phyloP scores from a whole-genome alignment of 2,329 filamentous ascomycete species.

The Exophiala sideris region DNA sequence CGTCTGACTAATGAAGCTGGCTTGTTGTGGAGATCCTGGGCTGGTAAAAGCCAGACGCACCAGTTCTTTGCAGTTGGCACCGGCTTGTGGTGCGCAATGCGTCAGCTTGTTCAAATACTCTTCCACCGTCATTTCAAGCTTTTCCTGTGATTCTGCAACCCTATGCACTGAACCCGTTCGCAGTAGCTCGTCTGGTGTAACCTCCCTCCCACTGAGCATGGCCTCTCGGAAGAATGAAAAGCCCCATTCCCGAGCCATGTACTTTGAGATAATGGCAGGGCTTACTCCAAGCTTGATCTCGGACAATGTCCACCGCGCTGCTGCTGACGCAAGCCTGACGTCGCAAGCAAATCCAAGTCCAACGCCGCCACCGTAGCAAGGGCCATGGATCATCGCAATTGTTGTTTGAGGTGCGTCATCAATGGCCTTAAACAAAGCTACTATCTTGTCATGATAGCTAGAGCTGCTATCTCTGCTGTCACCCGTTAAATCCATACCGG shows the following conservation, averaged over 20 bases:
- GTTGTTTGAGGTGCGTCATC: slow-evolving; percentile 40
- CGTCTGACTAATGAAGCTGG: slow-evolving; percentile 20
- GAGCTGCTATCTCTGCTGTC: no score
- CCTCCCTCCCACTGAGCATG: no score
- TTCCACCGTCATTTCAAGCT: slow-evolving; percentile 23
- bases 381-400: slow-evolving; percentile 41
- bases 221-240: no score
- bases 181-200: neutral
- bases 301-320: slow-evolving; percentile 35
- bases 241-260: no score
- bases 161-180: neutral
- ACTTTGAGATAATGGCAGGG: slow-evolving; percentile 28
- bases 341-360: slow-evolving; percentile 44
- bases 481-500: slow-evolving; percentile 22
- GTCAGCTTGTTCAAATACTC: slow-evolving; percentile 25
- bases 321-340: slow-evolving; percentile 27
- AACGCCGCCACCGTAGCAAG: slow-evolving; percentile 43
- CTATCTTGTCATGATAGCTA: no score
- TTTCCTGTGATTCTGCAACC: slow-evolving; percentile 29
- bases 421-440: slow-evolving; percentile 36
- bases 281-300: slow-evolving; percentile 40
- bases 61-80: slow-evolving; percentile 34
- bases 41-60: slow-evolving; percentile 15
- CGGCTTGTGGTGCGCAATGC: slow-evolving; percentile 30
- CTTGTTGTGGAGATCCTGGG: slow-evolving; percentile 9